Base-by-base conservation (phyloP, 345 rosid species). In the Ailanthus altissimus region DNA sequence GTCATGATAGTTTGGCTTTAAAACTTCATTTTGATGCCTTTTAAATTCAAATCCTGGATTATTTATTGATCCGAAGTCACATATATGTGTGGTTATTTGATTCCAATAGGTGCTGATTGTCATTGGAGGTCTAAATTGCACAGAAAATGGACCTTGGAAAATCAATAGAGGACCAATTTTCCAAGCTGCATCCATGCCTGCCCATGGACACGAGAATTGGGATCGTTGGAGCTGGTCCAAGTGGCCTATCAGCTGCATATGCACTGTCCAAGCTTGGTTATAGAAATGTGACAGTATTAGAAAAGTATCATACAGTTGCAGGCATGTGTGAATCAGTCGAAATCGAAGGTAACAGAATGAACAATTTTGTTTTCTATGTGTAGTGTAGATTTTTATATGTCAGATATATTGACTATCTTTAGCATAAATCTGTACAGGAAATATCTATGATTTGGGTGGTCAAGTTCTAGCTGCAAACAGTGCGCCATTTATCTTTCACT, bases 291-390 rank as follows among this genome's bases (percentile, higher is more conserved):
- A 87, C 91, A 36, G 40, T 90, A 23, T 53, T 90, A 45, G 94
- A 90, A 80, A 90, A 86, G 86, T 79, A 86, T 82, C 90, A 85
- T 26, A 61, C 86, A 6, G 94, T 87, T 32, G 89, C 86, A 46
- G 94, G 94, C 74, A 85, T 89, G 94, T 90, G 94, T 62, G 94
- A 90, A 80, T 90, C 94, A 0, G 86, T 87, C 8, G 90, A 87
- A 70, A 86, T 90, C 68, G 89, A 87, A 88, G 92, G 94, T 88
- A 84, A n/a, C 14, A 72, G 10, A 51, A 15, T 15, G n/a, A 43
- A 53, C 20, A 49, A 67, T 32, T 46, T 3, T 56, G 5, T 12
- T 32, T 46, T 59, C 45, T 32, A 6, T 75, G n/a, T 26, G 3
- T 18, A 20, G 3, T 16, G 26, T 58, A 15, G n/a, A n/a, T n/a